Evolutionary conservation across 208 protist species (phyloP), one percentile per base, ranked within the genome.

Genomic region (Crithidia fasciculata): DNA sequence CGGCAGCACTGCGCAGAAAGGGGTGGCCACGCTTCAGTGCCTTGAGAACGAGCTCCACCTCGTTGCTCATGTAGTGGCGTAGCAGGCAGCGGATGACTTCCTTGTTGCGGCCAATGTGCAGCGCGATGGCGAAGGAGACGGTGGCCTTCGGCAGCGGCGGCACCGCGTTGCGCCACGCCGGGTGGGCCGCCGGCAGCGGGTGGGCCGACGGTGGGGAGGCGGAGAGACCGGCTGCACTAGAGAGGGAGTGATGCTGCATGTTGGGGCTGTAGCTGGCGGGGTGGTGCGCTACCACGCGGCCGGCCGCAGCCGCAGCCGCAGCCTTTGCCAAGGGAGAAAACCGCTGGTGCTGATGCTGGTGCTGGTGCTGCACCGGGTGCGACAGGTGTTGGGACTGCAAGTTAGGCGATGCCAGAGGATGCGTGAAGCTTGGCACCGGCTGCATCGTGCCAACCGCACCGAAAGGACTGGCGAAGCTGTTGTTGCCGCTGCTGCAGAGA

Each of bases 131-230:
- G 28, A 70, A 55, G n/a, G 72, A 62, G 13, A 77, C 28, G 53
- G 61, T 65, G 37, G 55, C 16, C 55, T 77, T 77, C 13, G 72
- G 54, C 43, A 77, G 49, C 47, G 63, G 63, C 15, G 72, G 63
- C 50, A 74, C 69, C 47, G 69, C 19, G 52, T 74, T 74, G 49
- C 41, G 36, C 69, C 69, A 74, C 6, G 45, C 44, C 39, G 45
- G 60, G 57, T 61, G 57, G n/a, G 37, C 57, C 57, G 12, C 37
- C 28, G 37, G 57, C 13, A 45, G 39, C n/a, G 37, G 28, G 5
- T 10, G 5, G 5, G 39, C 19, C 5, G 37, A 37, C 13, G 37
- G 5, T 10, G 7, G 57, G 9, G 10, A 36, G 18, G 54, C 19
- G 16, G 37, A 13, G 8, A 6, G 37, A 45, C 5, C 16, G 16